phyloP scores from a whole-genome alignment of 2,329 filamentous ascomycete genomes.

The Fusarium musae region DNA sequence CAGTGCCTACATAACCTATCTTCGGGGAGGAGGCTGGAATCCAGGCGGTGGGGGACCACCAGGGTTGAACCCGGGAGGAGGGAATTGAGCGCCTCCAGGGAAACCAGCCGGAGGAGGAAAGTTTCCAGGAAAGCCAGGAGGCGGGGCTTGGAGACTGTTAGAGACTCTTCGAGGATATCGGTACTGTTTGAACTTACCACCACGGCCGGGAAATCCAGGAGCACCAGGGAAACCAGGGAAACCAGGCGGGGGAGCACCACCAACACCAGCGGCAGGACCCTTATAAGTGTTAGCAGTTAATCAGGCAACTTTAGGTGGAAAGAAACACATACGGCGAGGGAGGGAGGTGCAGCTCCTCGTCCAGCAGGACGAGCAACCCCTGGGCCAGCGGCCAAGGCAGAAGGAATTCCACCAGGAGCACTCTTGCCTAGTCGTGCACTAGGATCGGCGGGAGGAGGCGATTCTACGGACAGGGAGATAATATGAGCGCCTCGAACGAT shows the following conservation, averaged over 20 bases:
- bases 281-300: constrained; percentile 46
- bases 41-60: constrained; percentile 70
- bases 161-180: constrained; percentile 25
- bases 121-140: constrained; percentile 58
- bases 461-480: constrained; percentile 94
- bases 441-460: constrained; percentile 93
- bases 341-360: constrained; percentile 77
- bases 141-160: constrained; percentile 53
- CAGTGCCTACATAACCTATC: constrained; percentile 54
- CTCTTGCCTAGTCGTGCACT: constrained; percentile 86
- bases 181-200: constrained; percentile 58
- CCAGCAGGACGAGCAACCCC: constrained; percentile 93
- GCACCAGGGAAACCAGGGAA: constrained; percentile 66
- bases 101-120: constrained; percentile 58
- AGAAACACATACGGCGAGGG: constrained; percentile 72
- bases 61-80: constrained; percentile 64
- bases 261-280: constrained; percentile 89
- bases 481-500: constrained; percentile 96
- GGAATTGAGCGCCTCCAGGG: constrained; percentile 56
- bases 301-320: not conserved
- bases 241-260: constrained; percentile 72
- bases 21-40: constrained; percentile 78
- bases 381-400: constrained; percentile 82
- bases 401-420: constrained; percentile 73
- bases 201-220: constrained; percentile 58